A percentile compares a stretch with the other conserved stretches of the same genome.
Evolutionary conservation across 2,329 filamentous ascomycete genomes (phyloP).

Genomic region (Neocucurbitaria cava): DNA sequence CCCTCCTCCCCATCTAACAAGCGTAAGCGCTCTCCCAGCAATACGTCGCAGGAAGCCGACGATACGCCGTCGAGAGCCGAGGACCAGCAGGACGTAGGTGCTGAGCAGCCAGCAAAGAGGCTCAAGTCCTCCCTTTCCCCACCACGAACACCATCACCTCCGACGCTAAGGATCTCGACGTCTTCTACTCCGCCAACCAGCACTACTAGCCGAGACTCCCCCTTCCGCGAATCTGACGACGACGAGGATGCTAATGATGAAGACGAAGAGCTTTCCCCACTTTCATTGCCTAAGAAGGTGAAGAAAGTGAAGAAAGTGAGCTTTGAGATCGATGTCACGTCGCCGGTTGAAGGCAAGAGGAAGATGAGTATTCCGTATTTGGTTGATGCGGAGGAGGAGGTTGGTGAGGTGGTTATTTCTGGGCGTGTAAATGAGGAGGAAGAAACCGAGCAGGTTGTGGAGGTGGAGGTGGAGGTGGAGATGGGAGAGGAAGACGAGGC

Average conservation of each 20-base stretch:
- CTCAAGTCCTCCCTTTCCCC: neutral
- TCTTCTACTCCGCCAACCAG: neutral
- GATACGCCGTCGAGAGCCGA: neutral
- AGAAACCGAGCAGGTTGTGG: no score
- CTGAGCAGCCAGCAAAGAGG: neutral
- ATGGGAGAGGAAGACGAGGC: no score
- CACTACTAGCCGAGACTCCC: neutral
- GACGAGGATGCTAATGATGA: neutral
- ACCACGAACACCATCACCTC: neutral
- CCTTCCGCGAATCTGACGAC: neutral
- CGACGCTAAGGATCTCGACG: no score
- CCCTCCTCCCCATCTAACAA: neutral
- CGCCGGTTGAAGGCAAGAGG: neutral
- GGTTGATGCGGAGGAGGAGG: neutral
- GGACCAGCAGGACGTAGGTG: no score
- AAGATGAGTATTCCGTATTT: neutral
- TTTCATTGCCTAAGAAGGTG: no score
- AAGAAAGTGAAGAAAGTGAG: neutral
- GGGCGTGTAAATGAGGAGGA: no score
- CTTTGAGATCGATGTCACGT: neutral
- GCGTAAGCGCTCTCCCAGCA: neutral
- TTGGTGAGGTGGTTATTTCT: neutral
- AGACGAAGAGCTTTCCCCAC: no score
- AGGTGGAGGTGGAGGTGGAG: no score
- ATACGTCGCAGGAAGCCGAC: neutral